Conservation (phyloP, 495 filamentous ascomycete species). For the Aspergillus mulundensis region DNA sequence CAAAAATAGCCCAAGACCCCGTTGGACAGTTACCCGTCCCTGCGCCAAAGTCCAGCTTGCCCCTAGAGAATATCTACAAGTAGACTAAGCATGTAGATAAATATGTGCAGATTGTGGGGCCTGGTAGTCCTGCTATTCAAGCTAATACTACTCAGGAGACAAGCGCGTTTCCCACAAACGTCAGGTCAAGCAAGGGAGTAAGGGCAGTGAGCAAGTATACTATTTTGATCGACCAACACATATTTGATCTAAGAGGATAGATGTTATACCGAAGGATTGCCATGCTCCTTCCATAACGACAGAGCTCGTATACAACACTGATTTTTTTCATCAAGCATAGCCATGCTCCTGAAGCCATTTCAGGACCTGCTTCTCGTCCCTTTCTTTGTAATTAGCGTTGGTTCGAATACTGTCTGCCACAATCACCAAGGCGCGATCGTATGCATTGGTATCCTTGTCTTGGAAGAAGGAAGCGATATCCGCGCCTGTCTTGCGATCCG, state of each 20-base stretch:
- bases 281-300: neutral
- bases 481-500: constrained; percentile 58
- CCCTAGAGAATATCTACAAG: neutral
- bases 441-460: constrained; percentile 74
- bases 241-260: no score
- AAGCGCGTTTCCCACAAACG: no score
- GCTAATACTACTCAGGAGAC: no score
- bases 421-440: constrained; percentile 72
- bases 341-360: constrained; percentile 68
- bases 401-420: constrained; percentile 75
- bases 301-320: neutral
- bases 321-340: constrained; percentile 41
- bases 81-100: neutral
- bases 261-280: no score
- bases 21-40: neutral
- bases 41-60: neutral
- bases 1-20: constrained; percentile 21
- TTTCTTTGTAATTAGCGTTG: constrained; percentile 69
- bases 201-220: neutral
- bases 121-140: neutral
- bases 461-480: constrained; percentile 84
- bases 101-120: neutral
- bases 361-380: constrained; percentile 63
- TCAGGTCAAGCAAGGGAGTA: neutral
- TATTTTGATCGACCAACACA: no score